phyloP scores from a whole-genome alignment of 257 asterid species.

The Nicotiana sylvestris region DNA sequence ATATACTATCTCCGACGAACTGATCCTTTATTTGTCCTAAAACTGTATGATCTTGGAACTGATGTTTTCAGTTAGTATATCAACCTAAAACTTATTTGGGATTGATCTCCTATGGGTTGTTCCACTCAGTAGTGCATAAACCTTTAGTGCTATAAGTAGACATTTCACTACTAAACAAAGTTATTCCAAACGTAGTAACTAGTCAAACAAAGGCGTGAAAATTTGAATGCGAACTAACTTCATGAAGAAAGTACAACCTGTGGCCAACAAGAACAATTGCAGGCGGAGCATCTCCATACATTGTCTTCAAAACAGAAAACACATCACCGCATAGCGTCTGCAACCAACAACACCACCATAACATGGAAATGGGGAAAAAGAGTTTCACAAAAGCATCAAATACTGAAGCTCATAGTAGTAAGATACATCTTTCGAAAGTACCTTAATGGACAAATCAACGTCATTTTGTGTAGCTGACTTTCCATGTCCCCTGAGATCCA shows the following conservation, averaged over 20 bases:
- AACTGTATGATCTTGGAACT: background rate
- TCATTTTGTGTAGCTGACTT: conserved; percentile 81
- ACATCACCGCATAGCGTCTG: conserved; percentile 85
- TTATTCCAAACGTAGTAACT: background rate
- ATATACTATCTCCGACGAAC: background rate
- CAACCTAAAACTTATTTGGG: background rate
- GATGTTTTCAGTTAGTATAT: background rate
- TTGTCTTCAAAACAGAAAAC: conserved; percentile 70
- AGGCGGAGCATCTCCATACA: conserved; percentile 90
- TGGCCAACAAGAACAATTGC: conserved; percentile 94
- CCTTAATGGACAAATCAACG: conserved; percentile 84
- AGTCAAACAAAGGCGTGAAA: background rate
- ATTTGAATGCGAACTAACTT: conserved; percentile 7
- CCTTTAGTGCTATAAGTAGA: background rate
- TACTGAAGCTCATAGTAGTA: background rate
- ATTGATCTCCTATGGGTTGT: background rate
- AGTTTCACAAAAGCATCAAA: conserved; percentile 8
- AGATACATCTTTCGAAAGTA: conserved; percentile 24
- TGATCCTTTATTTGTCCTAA: conserved; percentile 1
- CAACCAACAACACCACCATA: conserved; percentile 21
- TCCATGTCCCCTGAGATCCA: conserved; percentile 98
- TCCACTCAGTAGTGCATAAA: background rate
- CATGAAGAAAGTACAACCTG: conserved; percentile 50
- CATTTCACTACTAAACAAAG: background rate
- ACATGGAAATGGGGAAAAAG: background rate